Percentiles rank a stretch among this genome's conserved stretches.
phyloP scores from a whole-genome alignment of 139 green algal genomes.

The Micractinium conductrix region DNA sequence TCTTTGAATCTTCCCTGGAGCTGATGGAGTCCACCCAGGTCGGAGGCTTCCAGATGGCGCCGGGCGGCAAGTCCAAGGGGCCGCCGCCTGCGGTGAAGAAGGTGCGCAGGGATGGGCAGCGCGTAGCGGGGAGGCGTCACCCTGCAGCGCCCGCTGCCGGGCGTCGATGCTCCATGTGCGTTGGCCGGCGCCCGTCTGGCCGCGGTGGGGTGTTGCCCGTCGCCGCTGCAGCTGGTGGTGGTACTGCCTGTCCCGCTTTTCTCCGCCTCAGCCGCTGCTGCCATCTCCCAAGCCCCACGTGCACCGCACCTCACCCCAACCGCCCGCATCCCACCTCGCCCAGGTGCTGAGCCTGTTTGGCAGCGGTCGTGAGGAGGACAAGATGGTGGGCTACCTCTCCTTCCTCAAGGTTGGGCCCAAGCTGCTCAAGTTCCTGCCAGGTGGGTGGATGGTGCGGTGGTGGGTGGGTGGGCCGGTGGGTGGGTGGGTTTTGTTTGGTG shows the following conservation, averaged over 20 bases:
- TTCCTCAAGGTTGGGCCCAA: slow-evolving; percentile 96
- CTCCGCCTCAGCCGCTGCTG: no score
- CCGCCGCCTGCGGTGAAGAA: slow-evolving; percentile 96
- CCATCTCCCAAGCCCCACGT: no score
- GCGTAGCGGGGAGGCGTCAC: neutral
- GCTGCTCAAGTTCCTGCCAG: slow-evolving; percentile 95
- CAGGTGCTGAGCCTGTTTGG: slow-evolving; percentile 85
- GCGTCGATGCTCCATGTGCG: no score
- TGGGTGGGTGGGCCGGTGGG: neutral
- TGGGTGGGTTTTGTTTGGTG: neutral
- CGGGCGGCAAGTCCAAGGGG: slow-evolving; percentile 74
- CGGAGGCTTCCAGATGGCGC: slow-evolving; percentile 67
- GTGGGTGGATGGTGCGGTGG: neutral
- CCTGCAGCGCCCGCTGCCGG: no score
- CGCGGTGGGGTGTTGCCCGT: no score
- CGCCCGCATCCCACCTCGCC: neutral
- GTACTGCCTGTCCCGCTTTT: no score
- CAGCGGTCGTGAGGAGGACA: slow-evolving; percentile 93
- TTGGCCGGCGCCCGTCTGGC: no score
- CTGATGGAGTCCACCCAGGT: slow-evolving; percentile 92
- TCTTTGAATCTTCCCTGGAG: slow-evolving; percentile 97
- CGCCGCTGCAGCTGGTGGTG: no score
- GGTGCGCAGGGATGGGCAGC: slow-evolving; percentile 40
- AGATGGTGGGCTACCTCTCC: slow-evolving; percentile 89
- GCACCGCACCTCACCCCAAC: neutral